Evolutionary conservation across 179 eudicot genomes (phyloP), one percentile per base, ranked within the genome.

Genomic region (Vitellaria paradoxa): DNA sequence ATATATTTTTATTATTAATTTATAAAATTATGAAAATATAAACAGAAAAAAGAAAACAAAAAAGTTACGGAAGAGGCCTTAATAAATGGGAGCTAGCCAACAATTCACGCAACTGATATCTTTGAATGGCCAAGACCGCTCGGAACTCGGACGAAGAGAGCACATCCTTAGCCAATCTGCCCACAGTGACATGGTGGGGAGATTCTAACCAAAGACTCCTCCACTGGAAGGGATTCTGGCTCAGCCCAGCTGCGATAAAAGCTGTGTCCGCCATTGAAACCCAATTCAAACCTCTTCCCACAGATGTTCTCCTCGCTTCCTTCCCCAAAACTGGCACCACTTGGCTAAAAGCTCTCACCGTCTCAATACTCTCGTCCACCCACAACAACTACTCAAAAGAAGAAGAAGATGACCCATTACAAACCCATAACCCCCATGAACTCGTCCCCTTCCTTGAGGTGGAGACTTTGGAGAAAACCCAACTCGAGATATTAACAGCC

Each of bases 261-360:
- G 9, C 71, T 11, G n/a, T 37, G 4, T 55, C 23, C 9, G 11
- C 24, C 24, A 65, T 75, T 18, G 70, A 75, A 75, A 65, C 37
- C 5, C 62, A 75, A 15, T 75, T 59, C 62, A 75, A 65, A 14
- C 71, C 62, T 8, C 63, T 65, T n/a, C 30, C 49, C 0, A 10
- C 63, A 0, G 78, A 65, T 52, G 13, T 65, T 18, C 10, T 65
- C 30, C 7, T 64, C 24, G 78, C 61, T 65, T 75, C 78, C 40
- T 75, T 45, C 18, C 78, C 78, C 46, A 75, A 75, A 50, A 52
- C 70, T 53, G 78, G 78, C 24, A 75, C 63, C 10, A 75, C 70
- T 11, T 62, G 77, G 77, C 55, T 73, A 5, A 47, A 74, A 62
- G 77, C 68, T 21, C 49, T 74, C 59, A 17, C 57, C 21, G 20